Conservation (phyloP, 2,329 filamentous ascomycete species). For the Aulographum hederae region DNA sequence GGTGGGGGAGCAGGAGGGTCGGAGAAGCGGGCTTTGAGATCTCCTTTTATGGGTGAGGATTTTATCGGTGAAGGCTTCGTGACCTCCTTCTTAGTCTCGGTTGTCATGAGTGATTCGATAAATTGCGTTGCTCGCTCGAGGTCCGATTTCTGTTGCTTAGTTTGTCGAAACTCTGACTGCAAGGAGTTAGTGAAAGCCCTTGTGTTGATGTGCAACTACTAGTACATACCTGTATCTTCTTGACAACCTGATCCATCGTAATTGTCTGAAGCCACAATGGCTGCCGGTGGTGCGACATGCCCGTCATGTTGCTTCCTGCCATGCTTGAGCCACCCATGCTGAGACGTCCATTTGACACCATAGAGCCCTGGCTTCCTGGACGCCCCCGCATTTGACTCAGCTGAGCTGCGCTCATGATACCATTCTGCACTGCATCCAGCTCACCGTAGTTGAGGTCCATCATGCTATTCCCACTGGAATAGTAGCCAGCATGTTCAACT, state of each 20-base stretch:
- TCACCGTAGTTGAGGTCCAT: conserved; percentile 86
- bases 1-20: conserved; percentile 87
- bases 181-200: conserved; percentile 5
- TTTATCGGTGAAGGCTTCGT: conserved; percentile 24
- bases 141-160: conserved; percentile 74
- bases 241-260: conserved; percentile 87
- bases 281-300: conserved; percentile 52
- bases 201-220: neutral
- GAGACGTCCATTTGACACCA: conserved; percentile 11
- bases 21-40: conserved; percentile 70
- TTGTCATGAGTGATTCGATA: conserved; percentile 55
- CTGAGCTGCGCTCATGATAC: conserved; percentile 50
- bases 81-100: conserved; percentile 32
- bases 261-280: conserved; percentile 75
- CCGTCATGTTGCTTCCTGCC: conserved; percentile 33
- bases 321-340: conserved; percentile 47
- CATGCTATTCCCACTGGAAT: conserved; percentile 55
- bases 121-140: conserved; percentile 69
- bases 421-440: conserved; percentile 57
- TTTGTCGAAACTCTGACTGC: conserved; percentile 77
- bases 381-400: conserved; percentile 49
- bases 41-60: conserved; percentile 37
- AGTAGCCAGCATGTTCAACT: conserved; percentile 83
- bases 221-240: conserved; percentile 56
- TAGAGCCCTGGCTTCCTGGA: conserved; percentile 33